Conservation (phyloP, 176 grass and related monocot species). For the Ampelocalamus luodianensis region DNA sequence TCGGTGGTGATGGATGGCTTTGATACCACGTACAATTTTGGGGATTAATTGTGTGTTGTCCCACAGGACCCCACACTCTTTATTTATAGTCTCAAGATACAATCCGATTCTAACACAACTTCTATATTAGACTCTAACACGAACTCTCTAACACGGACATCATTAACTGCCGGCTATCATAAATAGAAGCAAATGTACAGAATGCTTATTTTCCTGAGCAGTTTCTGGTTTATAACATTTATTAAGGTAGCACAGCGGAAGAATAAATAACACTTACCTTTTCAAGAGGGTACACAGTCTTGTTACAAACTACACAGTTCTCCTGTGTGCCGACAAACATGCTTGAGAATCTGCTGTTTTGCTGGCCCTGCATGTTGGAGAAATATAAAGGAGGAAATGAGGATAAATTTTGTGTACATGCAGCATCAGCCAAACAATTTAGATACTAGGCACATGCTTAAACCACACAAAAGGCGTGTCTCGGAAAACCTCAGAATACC, state of each 20-base stretch:
- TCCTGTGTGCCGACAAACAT: conserved; percentile 94
- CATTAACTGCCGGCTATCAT: neutral
- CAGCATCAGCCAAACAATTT: neutral
- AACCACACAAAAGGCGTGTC: neutral
- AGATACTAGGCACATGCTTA: neutral
- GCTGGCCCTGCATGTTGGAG: conserved; percentile 51
- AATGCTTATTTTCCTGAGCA: conserved; percentile 4
- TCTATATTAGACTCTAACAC: too few relatives aligned
- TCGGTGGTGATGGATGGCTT: too few relatives aligned
- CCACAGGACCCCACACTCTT: too few relatives aligned
- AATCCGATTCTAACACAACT: too few relatives aligned
- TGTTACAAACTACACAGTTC: conserved; percentile 87
- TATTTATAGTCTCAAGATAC: too few relatives aligned
- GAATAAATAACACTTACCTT: conserved; percentile 62
- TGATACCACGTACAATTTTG: too few relatives aligned
- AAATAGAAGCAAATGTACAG: conserved; percentile 4
- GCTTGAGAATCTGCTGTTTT: conserved; percentile 75
- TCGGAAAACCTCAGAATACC: conserved; percentile 57
- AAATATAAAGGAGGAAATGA: conserved; percentile 22
- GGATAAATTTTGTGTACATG: conserved; percentile 14
- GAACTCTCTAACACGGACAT: too few relatives aligned
- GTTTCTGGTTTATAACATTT: conserved; percentile 24
- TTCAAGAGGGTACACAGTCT: conserved; percentile 93
- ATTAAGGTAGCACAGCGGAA: conserved; percentile 14
- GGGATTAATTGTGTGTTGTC: too few relatives aligned